Evolutionary conservation across 2,329 filamentous ascomycete genomes (phyloP).

Genomic region (Stylonectria norvegica): DNA sequence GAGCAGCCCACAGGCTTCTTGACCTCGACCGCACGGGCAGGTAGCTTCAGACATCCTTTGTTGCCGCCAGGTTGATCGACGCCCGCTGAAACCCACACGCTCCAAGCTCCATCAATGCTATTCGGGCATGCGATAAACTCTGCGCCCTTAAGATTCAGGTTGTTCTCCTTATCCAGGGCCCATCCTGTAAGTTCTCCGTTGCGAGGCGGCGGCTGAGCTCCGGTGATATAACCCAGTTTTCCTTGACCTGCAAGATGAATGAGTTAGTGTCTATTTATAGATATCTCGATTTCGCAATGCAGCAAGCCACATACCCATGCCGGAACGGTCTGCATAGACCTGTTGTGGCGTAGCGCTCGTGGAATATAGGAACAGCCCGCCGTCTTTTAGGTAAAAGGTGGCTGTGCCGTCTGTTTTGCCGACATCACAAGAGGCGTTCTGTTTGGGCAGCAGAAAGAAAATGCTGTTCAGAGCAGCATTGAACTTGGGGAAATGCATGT

Average conservation of each 20-base stretch:
- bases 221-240: conserved; percentile 50
- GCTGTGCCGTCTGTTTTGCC: conserved; percentile 38
- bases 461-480: conserved; percentile 44
- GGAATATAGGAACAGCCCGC: conserved; percentile 46
- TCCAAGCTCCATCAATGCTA: conserved; percentile 39
- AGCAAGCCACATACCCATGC: conserved; percentile 48
- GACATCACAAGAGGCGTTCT: conserved; percentile 49
- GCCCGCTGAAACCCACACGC: conserved; percentile 35
- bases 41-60: conserved; percentile 37
- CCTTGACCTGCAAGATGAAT: conserved; percentile 44
- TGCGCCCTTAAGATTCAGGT: conserved; percentile 44
- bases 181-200: conserved; percentile 48
- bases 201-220: conserved; percentile 34
- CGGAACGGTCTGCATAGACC: conserved; percentile 54
- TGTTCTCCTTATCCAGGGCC: conserved; percentile 38
- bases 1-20: conserved; percentile 34
- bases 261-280: conserved; percentile 2
- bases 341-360: conserved; percentile 41
- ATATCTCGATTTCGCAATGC: rapidly evolving
- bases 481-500: conserved; percentile 45
- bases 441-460: conserved; percentile 39
- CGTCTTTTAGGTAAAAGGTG: conserved; percentile 45
- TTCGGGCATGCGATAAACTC: conserved; percentile 52
- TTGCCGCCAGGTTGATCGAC: conserved; percentile 34
- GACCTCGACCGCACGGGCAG: conserved; percentile 26